These are phyloP conservation scores for Capsicum pubescens DNA, from an alignment of 257 asterid species.

Conservation along the genomic window DNA sequence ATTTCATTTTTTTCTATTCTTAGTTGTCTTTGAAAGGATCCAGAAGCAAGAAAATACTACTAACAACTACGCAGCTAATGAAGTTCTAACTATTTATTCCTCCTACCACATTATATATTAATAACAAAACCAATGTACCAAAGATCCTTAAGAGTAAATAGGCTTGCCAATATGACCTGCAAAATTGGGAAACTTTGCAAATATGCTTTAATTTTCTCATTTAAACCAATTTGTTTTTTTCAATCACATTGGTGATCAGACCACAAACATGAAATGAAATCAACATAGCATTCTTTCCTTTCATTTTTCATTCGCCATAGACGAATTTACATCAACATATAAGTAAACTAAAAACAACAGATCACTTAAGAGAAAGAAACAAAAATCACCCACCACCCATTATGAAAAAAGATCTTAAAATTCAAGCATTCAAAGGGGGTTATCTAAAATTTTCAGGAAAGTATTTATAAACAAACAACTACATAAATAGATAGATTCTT, in stretches of 20 bases:
- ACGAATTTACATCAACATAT: background rate
- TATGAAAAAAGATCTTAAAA: constrained; percentile 4
- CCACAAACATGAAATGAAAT: constrained; percentile 16
- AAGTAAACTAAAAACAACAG: background rate
- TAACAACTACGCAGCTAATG: no score
- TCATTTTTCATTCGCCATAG: background rate
- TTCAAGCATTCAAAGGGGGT: background rate
- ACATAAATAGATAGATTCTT: constrained; percentile 28
- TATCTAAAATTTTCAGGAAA: constrained; percentile 22
- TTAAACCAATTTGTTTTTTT: background rate
- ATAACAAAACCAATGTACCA: background rate
- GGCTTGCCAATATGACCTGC: background rate
- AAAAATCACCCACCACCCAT: constrained; percentile 28
- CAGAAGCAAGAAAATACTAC: no score
- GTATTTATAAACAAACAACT: constrained; percentile 20
- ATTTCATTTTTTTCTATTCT: no score
- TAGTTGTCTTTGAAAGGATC: no score
- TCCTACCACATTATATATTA: no score
- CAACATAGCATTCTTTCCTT: background rate
- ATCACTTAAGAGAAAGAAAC: background rate
- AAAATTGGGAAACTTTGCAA: background rate
- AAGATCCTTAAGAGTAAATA: background rate
- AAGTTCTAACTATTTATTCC: no score
- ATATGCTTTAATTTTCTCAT: constrained; percentile 18
- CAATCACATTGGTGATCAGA: constrained; percentile 23